A percentile compares a stretch with the other conserved stretches of the same genome.
Conservation (phyloP, 495 filamentous ascomycete genomes). For the Neurospora sublineolata region DNA sequence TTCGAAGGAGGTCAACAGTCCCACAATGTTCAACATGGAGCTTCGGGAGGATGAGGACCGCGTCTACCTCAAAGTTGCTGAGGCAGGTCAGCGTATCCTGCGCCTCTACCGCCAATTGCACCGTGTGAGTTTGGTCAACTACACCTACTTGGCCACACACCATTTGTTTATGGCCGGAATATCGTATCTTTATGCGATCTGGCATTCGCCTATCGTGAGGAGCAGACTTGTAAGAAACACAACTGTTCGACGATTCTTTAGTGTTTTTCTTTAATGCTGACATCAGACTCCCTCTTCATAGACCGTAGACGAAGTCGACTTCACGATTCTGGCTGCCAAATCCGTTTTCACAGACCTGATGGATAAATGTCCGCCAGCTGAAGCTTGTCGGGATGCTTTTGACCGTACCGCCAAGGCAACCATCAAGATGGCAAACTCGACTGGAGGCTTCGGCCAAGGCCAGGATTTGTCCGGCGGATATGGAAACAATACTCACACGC, state of each 20-base stretch:
- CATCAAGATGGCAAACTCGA: conserved; percentile 78
- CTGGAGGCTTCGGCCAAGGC: conserved; percentile 60
- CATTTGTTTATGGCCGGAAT: conserved; percentile 97
- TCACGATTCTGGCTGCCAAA: conserved; percentile 87
- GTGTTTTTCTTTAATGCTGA: conserved; percentile 4
- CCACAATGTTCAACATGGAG: conserved; percentile 36
- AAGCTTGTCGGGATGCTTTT: conserved; percentile 83
- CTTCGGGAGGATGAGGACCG: conserved; percentile 75
- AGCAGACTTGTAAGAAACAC: conserved; percentile 56
- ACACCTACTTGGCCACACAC: conserved; percentile 93
- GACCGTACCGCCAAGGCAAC: conserved; percentile 92
- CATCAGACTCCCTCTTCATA: conserved; percentile 27
- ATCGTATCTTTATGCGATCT: conserved; percentile 92
- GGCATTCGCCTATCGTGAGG: conserved; percentile 84
- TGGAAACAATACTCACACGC: conserved; percentile 1
- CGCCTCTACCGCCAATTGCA: conserved; percentile 86
- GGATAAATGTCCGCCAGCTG: conserved; percentile 32
- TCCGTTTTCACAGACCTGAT: conserved; percentile 39
- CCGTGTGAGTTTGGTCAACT: conserved; percentile 79
- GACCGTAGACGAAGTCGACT: conserved; percentile 92
- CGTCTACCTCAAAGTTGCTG: conserved; percentile 85
- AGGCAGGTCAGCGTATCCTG: conserved; percentile 86
- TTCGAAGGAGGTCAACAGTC: conserved; percentile 43
- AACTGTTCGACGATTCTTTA: background rate
- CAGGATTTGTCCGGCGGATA: background rate